A percentile compares a stretch with the other conserved stretches of the same genome.
These are phyloP conservation scores for Diversispora epigaea DNA, from an alignment of 192 early-diverging fungal species.

Conservation along the genomic window DNA sequence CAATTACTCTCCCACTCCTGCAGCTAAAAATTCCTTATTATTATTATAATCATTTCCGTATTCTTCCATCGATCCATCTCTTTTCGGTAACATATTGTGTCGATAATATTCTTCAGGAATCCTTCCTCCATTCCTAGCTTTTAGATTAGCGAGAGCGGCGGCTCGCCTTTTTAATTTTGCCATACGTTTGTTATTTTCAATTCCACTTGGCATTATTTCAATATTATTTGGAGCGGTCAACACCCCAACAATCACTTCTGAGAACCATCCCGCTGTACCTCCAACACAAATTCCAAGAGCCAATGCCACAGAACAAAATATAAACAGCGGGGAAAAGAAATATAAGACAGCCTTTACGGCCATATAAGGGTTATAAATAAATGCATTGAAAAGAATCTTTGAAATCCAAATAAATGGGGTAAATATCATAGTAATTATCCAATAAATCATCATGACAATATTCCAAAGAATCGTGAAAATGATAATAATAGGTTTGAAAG, in stretches of 20 bases:
- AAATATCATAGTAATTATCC: no score
- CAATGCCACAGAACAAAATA: not conserved
- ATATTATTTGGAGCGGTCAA: not conserved
- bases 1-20: no score
- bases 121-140: conserved; percentile 10
- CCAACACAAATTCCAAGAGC: conserved; percentile 13
- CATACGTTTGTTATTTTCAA: not conserved
- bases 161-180: conserved; percentile 13
- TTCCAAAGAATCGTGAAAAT: no score
- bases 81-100: not conserved
- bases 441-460: no score
- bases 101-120: conserved; percentile 21
- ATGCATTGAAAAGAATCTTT: no score
- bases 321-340: conserved; percentile 7
- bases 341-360: no score
- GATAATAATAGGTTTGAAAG: no score
- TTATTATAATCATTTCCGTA: not conserved
- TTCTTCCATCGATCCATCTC: not conserved
- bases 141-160: conserved; percentile 3
- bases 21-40: no score
- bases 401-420: no score
- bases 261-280: conserved; percentile 25
- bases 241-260: conserved; percentile 14
- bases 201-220: not conserved
- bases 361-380: no score